Evolutionary conservation across 305 asterid genomes (phyloP).

Genomic region (Vinca major): DNA sequence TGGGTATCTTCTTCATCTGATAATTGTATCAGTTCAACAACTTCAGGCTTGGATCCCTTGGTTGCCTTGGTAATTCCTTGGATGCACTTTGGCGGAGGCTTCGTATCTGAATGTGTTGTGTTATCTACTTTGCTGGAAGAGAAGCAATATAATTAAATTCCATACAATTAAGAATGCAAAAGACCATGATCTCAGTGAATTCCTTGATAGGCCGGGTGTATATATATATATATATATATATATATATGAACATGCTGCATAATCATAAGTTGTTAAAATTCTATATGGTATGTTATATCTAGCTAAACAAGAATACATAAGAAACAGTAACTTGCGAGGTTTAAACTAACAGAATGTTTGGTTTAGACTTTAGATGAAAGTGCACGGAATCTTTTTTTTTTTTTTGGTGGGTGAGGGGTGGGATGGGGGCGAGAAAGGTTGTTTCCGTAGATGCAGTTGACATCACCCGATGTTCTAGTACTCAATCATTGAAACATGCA

Average conservation of each 20-base stretch:
- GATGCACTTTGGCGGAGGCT: conserved; percentile 29
- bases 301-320: not conserved
- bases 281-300: too few relatives aligned
- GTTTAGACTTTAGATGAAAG: not conserved
- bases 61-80: conserved; percentile 25
- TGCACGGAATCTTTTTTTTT: too few relatives aligned
- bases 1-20: conserved; percentile 42
- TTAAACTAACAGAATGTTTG: not conserved
- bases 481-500: not conserved
- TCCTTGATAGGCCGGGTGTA: too few relatives aligned
- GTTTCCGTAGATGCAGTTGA: too few relatives aligned
- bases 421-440: too few relatives aligned
- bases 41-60: conserved; percentile 35
- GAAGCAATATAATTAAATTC: conserved; percentile 10
- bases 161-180: too few relatives aligned
- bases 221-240: too few relatives aligned
- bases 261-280: too few relatives aligned
- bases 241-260: too few relatives aligned
- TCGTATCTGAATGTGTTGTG: conserved; percentile 27
- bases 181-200: not conserved
- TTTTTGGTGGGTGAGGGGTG: too few relatives aligned
- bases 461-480: too few relatives aligned
- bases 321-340: not conserved
- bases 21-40: conserved; percentile 34
- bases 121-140: conserved; percentile 56